Percentiles rank a stretch among this genome's conserved stretches.
phyloP scores from a whole-genome alignment of 306 rosid species.

The Lathyrus tuberosus region DNA sequence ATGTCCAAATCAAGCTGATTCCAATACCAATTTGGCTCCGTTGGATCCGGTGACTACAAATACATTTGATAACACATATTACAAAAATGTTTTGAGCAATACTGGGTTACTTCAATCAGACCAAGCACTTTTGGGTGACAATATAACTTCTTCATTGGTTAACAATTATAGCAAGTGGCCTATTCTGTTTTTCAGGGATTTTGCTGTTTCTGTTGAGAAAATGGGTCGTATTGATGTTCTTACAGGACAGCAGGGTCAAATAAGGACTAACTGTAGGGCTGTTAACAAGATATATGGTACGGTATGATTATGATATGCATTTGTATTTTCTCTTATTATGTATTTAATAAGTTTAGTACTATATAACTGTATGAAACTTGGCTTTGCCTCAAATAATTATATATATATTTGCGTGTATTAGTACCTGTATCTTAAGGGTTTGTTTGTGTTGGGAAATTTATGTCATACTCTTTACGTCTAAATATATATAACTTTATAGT shows the following conservation, averaged over 20 bases:
- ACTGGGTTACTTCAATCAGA: slow-evolving; percentile 79
- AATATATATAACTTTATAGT: too few relatives aligned
- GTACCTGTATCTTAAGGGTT: too few relatives aligned
- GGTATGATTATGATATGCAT: neutral
- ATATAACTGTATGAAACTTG: too few relatives aligned
- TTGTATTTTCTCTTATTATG: too few relatives aligned
- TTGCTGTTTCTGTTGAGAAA: slow-evolving; percentile 70
- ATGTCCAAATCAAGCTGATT: slow-evolving; percentile 69
- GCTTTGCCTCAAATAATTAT: too few relatives aligned
- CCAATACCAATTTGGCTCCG: slow-evolving; percentile 68
- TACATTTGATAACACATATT: slow-evolving; percentile 75
- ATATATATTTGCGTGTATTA: too few relatives aligned
- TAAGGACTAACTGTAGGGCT: slow-evolving; percentile 70
- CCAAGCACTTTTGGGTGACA: slow-evolving; percentile 70
- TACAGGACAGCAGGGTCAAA: slow-evolving; percentile 70
- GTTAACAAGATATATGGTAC: slow-evolving; percentile 43
- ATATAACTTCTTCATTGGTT: slow-evolving; percentile 60
- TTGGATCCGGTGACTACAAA: slow-evolving; percentile 54
- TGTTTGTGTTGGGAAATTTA: too few relatives aligned
- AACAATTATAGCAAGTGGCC: slow-evolving; percentile 62
- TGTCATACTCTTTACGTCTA: too few relatives aligned
- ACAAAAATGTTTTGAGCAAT: slow-evolving; percentile 64
- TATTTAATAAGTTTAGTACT: too few relatives aligned
- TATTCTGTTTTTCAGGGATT: slow-evolving; percentile 58
- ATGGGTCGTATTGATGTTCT: slow-evolving; percentile 74